phyloP scores from a whole-genome alignment of 306 rosid genomes.

The Prunus padus region DNA sequence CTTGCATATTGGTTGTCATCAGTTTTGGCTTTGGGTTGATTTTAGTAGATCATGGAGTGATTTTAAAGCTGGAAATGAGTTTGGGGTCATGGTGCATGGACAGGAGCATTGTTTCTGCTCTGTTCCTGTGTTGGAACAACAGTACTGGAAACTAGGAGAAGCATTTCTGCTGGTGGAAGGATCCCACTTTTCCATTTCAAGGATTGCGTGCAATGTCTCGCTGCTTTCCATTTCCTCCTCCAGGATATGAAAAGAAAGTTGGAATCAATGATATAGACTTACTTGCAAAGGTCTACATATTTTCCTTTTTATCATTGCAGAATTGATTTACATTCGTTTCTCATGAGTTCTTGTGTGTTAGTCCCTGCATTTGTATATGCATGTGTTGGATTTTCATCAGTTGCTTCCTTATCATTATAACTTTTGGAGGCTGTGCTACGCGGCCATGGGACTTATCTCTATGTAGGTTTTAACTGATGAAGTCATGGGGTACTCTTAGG shows the following conservation, averaged over 20 bases:
- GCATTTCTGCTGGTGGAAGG: conserved; percentile 6
- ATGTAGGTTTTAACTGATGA: not conserved
- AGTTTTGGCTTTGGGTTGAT: not conserved
- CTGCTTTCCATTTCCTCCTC: conserved; percentile 27
- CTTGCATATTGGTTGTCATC: not conserved
- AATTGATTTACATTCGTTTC: conserved; percentile 1
- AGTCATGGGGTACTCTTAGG: not conserved
- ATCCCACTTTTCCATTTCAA: conserved; percentile 12
- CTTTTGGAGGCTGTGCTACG: not conserved
- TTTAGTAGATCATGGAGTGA: not conserved
- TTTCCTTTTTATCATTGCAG: not conserved
- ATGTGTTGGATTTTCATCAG: not conserved
- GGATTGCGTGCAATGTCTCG: conserved; percentile 22
- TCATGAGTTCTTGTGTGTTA: not conserved
- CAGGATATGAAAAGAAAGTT: conserved; percentile 21
- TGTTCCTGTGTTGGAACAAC: conserved; percentile 29
- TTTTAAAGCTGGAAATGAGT: conserved; percentile 9
- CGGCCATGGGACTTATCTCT: not conserved
- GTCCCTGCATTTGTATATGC: not conserved
- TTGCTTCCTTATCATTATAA: not conserved
- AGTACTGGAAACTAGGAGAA: conserved; percentile 13
- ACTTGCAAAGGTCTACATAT: conserved; percentile 23
- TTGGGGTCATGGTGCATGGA: conserved; percentile 24
- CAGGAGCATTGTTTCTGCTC: conserved; percentile 12
- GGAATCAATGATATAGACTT: conserved; percentile 15